Base-by-base conservation (phyloP, 2,329 filamentous ascomycete genomes). In the Penicillium sp. region DNA sequence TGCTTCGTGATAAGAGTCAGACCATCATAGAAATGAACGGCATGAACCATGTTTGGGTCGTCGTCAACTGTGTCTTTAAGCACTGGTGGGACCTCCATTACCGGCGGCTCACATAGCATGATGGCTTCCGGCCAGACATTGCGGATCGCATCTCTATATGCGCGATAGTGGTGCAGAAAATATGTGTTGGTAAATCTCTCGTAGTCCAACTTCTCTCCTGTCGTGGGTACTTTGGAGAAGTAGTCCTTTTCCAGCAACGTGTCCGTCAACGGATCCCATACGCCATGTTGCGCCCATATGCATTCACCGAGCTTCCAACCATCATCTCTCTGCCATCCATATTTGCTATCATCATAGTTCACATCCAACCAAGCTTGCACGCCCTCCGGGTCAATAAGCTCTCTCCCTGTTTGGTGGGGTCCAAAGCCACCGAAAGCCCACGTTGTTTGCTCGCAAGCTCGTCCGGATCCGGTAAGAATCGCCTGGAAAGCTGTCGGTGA, bases 1-100 rank as follows among this genome's bases (percentile, higher is more conserved):
- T 96, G 96, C 77, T 99, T 99, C 13, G 92, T 98, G 84, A 99
- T 90, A 4, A 99, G 81, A 0, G 95, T 99, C 55, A 99, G 89
- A 11, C 95, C 95, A 67, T 99, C 95, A 74, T 99, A 99, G 72
- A 91, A 99, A 75, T 99, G 95, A 1, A 93, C 92, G 10, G 95
- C 89, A 73, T 97, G 98, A 2, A 93, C 90, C 84, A 98, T 89
- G 61, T 88, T 91, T 3, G 87, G 87, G 65, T 99, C 93, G 67
- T 98, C 93, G 69, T 98, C 93, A 27, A 83, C 79, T 0, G 93
- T 96, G 13, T 88, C 93, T 73, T 95, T 96, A 71, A 98, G 89
- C 45, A 81, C 81, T 0, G 96, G 95, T 0, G 95, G 95, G 13
- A 99, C 85, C 76, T 99, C 95, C 65, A 97, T 85, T 0, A 95